Evolutionary conservation across 2,329 filamentous ascomycete species (phyloP), one percentile per base, ranked within the genome.

Genomic region (Phaeophleospora eucalypticola): DNA sequence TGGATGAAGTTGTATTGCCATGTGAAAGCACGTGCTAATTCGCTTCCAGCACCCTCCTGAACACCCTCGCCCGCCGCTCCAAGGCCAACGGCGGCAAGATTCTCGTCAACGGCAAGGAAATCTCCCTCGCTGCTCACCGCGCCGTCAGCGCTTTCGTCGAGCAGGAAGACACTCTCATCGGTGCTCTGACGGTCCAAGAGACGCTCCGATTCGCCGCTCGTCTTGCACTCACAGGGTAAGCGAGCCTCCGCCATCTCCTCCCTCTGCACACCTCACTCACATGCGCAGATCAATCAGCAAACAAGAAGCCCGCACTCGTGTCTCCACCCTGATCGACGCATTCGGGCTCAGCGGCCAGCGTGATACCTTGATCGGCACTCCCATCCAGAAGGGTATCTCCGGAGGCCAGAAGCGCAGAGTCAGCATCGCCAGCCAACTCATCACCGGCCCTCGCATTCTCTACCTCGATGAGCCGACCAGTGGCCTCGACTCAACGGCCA

Each of bases 401-500:
- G 87, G 87, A 14, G 88, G 87, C 0, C 87, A 94, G 70, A 93
- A 91, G 71, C 76, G 86, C 16, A 75, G 88, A 16, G 75, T 90
- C 4, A 85, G 85, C 53, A 82, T 93, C 3, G 87, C 87, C 1
- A 87, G 83, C 53, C 85, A 87, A 59, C 74, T 94, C 20, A 84
- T 93, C 56, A 89, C 87, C 0, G 80, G 77, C 38, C 87, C 88
- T 0, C 85, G 82, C 63, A 81, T 93, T 10, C 65, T 94, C 17
- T 91, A 93, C 58, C 70, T 93, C 20, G 86, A 91, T 59, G 87
- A 91, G 63, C 87, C 87, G 0, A 93, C 87, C 0, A 87, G 83
- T 56, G 88, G 88, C 0, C 71, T 93, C 3, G 88, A 94, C 65
- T 89, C 86, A 3, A 81, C 81, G 0, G 82, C 84, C 0, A 86